Conservation (phyloP, 2,329 filamentous ascomycete species). For the Cytospora leucostoma region DNA sequence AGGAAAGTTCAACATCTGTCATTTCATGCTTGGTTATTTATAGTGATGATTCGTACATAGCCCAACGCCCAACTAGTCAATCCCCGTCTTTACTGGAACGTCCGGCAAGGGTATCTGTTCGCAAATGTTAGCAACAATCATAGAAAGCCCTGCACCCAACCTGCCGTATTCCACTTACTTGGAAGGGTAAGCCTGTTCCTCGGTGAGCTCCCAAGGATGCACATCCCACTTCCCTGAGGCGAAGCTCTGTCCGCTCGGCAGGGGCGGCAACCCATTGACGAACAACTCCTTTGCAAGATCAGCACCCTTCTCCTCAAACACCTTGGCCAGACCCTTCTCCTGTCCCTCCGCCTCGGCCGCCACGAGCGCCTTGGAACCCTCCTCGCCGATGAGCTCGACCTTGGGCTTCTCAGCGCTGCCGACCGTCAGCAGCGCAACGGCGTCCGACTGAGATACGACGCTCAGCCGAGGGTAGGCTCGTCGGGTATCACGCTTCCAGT, state of each 20-base stretch:
- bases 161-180: conserved; percentile 53
- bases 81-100: conserved; percentile 50
- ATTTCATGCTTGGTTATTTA: not conserved
- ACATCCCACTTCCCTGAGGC: conserved; percentile 59
- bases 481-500: conserved; percentile 92
- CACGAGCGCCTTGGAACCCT: conserved; percentile 65
- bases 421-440: conserved; percentile 80
- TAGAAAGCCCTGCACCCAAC: not conserved
- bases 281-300: conserved; percentile 61
- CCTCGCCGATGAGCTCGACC: conserved; percentile 73
- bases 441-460: conserved; percentile 79
- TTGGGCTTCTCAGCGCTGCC: conserved; percentile 81
- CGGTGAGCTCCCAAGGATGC: conserved; percentile 66
- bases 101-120: conserved; percentile 64
- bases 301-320: conserved; percentile 65
- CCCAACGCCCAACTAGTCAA: not conserved
- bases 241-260: conserved; percentile 70
- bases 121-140: conserved; percentile 36
- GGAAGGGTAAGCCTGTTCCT: conserved; percentile 70
- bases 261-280: conserved; percentile 79
- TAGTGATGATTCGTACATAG: not conserved
- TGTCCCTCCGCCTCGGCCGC: conserved; percentile 73
- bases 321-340: conserved; percentile 69
- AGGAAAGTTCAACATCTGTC: conserved; percentile 16
- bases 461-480: conserved; percentile 80